Percentiles rank a stretch among this genome's conserved stretches.
These are phyloP conservation scores for Pontederia paniculata DNA, from an alignment of 176 grass and related monocot genomes.

Conservation along the genomic window DNA sequence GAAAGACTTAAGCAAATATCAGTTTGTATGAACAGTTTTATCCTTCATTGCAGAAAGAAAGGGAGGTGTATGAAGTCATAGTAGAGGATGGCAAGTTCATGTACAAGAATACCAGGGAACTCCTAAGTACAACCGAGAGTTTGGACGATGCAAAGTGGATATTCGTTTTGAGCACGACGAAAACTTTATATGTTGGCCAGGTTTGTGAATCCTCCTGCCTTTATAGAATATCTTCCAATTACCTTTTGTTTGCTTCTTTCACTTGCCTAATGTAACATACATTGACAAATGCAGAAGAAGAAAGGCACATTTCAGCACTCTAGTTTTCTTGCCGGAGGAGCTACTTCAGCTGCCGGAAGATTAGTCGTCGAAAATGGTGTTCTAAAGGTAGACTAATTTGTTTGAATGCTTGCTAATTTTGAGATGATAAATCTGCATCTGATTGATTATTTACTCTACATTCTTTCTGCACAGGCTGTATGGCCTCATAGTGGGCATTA, in stretches of 20 bases:
- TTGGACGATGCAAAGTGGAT: constrained; percentile 73
- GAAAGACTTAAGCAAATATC: not conserved
- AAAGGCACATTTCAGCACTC: constrained; percentile 98
- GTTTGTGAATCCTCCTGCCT: constrained; percentile 9
- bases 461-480: constrained; percentile 42
- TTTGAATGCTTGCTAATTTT: not conserved
- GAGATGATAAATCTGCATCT: not conserved
- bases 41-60: constrained; percentile 64
- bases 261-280: constrained; percentile 2
- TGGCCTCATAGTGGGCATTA: constrained; percentile 93
- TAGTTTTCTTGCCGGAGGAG: constrained; percentile 96
- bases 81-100: constrained; percentile 53
- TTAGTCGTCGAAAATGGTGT: constrained; percentile 49
- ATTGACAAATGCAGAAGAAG: constrained; percentile 51
- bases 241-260: not conserved
- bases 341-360: constrained; percentile 85
- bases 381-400: constrained; percentile 33
- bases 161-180: constrained; percentile 87
- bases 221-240: not conserved
- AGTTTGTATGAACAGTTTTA: constrained; percentile 5
- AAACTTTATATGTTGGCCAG: constrained; percentile 56
- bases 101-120: constrained; percentile 56
- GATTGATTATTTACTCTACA: not conserved
- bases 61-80: constrained; percentile 61
- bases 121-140: constrained; percentile 49